Percentiles rank a stretch among this genome's conserved stretches.
phyloP scores from a whole-genome alignment of 495 filamentous ascomycete genomes.

The Daldinia vernicosa region DNA sequence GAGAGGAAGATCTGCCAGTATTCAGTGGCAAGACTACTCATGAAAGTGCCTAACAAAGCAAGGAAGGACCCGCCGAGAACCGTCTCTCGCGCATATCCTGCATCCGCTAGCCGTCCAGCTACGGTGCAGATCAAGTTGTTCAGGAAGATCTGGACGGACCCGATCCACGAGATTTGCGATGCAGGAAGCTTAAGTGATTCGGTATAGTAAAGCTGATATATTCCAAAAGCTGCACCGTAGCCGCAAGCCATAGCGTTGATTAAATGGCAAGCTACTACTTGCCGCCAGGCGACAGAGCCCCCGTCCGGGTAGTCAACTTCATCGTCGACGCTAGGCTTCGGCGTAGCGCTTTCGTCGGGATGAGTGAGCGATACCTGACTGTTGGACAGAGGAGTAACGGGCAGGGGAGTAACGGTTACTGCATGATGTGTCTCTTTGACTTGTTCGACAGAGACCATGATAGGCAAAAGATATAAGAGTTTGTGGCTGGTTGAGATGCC shows the following conservation, averaged over 20 bases:
- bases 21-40: conserved; percentile 51
- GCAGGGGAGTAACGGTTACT: conserved; percentile 24
- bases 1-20: conserved; percentile 59
- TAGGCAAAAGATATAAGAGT: conserved; percentile 30
- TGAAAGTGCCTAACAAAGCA: conserved; percentile 54
- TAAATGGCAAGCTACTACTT: conserved; percentile 52
- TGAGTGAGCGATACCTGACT: conserved; percentile 29
- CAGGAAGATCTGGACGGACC: conserved; percentile 57
- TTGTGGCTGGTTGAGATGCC: conserved; percentile 23
- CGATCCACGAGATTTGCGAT: conserved; percentile 57
- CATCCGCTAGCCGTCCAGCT: conserved; percentile 55
- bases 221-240: conserved; percentile 54
- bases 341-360: conserved; percentile 14
- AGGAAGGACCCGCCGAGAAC: conserved; percentile 48
- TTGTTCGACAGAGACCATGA: conserved; percentile 27
- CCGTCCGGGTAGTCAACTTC: conserved; percentile 49
- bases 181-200: conserved; percentile 53
- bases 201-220: conserved; percentile 59
- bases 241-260: conserved; percentile 56
- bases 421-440: conserved; percentile 30
- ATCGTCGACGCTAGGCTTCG: conserved; percentile 4
- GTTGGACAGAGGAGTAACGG: conserved; percentile 16
- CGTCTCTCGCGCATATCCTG: conserved; percentile 52
- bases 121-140: conserved; percentile 51
- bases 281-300: conserved; percentile 53